Evolutionary conservation across 352 stramenopile genomes (phyloP).

Genomic region (Globisporangium barbulae): DNA sequence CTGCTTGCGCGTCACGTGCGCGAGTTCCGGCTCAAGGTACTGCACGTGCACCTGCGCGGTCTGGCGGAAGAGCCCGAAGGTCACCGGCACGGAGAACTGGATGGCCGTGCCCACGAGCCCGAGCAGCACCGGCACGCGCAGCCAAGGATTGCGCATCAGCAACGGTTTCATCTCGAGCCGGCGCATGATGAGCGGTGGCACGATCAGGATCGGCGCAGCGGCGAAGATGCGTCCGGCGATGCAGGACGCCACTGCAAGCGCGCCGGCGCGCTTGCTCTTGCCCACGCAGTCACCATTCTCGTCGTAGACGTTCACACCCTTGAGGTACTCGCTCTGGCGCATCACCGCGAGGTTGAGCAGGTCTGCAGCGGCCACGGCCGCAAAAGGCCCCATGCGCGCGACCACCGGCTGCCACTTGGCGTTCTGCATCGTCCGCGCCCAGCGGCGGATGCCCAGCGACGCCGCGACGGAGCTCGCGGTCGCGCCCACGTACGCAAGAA

Average conservation of each 20-base stretch:
- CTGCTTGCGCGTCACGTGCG: conserved; percentile 25
- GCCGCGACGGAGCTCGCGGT: conserved; percentile 73
- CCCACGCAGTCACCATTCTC: conserved; percentile 74
- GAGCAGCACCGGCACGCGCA: conserved; percentile 67
- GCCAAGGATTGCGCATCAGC: conserved; percentile 41
- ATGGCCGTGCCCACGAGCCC: conserved; percentile 72
- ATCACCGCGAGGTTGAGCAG: conserved; percentile 85
- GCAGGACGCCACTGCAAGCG: conserved; percentile 72
- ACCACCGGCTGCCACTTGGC: conserved; percentile 46
- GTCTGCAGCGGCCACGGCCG: conserved; percentile 77
- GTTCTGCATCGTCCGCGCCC: conserved; percentile 46
- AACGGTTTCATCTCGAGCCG: conserved; percentile 42
- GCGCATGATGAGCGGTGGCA: conserved; percentile 64
- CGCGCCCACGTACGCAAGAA: conserved; percentile 65
- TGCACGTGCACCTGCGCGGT: conserved; percentile 62
- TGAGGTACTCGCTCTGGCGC: conserved; percentile 80
- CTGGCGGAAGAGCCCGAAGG: conserved; percentile 84
- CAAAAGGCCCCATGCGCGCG: conserved; percentile 71
- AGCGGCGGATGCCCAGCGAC: conserved; percentile 63
- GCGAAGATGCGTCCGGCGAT: conserved; percentile 76
- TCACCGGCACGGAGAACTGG: conserved; percentile 82
- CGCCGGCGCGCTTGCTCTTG: conserved; percentile 70
- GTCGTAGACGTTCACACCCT: conserved; percentile 80
- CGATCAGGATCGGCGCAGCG: conserved; percentile 73
- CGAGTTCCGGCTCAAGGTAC: conserved; percentile 68